A percentile compares a stretch with the other conserved stretches of the same genome.
These are phyloP conservation scores for Xylaria longipes DNA, from an alignment of 495 filamentous ascomycete genomes.

Conservation along the genomic window DNA sequence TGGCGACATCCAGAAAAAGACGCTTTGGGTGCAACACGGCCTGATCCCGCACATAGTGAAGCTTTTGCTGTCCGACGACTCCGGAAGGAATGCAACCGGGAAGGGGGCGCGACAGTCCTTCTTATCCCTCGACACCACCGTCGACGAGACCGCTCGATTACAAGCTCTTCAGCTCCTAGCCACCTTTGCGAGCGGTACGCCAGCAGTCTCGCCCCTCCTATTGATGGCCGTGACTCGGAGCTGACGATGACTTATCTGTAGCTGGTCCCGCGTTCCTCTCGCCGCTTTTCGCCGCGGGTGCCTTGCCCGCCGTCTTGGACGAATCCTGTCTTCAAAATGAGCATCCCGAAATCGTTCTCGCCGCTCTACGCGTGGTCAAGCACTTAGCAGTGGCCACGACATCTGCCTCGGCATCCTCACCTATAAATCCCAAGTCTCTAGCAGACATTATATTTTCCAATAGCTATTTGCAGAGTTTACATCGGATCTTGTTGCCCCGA, in stretches of 20 bases:
- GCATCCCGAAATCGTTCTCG: slow-evolving; percentile 68
- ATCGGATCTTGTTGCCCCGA: slow-evolving; percentile 67
- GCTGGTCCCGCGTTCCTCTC: slow-evolving; percentile 81
- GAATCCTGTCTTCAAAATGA: slow-evolving; percentile 69
- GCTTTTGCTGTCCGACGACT: slow-evolving; percentile 51
- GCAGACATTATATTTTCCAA: slow-evolving; percentile 69
- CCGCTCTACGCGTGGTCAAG: slow-evolving; percentile 76
- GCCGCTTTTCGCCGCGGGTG: slow-evolving; percentile 70
- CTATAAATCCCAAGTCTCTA: slow-evolving; percentile 47
- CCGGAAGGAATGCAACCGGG: slow-evolving; percentile 30
- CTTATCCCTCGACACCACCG: slow-evolving; percentile 36
- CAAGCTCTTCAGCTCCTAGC: slow-evolving; percentile 82
- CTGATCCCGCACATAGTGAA: slow-evolving; percentile 71
- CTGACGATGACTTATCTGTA: slow-evolving; percentile 45
- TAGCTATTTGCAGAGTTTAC: slow-evolving; percentile 63
- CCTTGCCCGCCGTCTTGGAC: slow-evolving; percentile 70
- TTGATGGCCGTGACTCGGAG: neutral
- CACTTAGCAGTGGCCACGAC: slow-evolving; percentile 71
- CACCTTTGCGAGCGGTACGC: slow-evolving; percentile 82
- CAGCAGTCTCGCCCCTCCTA: neutral
- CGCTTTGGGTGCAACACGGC: slow-evolving; percentile 71
- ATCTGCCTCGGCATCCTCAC: slow-evolving; percentile 44
- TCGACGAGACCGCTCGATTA: slow-evolving; percentile 70
- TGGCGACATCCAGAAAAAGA: slow-evolving; percentile 87
- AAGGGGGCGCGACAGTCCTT: slow-evolving; percentile 44